Evolutionary conservation across 2,329 filamentous ascomycete genomes (phyloP).

Genomic region (Leptographium wingfieldii): DNA sequence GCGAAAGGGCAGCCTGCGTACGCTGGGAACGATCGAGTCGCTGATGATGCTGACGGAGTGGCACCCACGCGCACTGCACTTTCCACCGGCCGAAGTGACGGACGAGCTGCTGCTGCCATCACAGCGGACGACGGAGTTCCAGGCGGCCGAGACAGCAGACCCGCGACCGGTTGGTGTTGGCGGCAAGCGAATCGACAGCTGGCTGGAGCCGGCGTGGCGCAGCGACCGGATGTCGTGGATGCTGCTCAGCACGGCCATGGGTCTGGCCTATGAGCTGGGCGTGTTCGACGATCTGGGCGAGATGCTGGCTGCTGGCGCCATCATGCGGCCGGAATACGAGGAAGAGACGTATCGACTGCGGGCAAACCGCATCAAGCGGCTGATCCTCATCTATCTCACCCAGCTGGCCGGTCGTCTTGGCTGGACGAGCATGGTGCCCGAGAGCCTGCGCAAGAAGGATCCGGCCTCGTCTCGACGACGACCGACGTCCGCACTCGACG

Average conservation of each 20-base stretch:
- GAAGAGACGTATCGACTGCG: slow-evolving; percentile 67
- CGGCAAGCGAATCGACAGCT: slow-evolving; percentile 79
- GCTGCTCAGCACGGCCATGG: slow-evolving; percentile 82
- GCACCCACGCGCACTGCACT: slow-evolving; percentile 90
- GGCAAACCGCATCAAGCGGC: slow-evolving; percentile 67
- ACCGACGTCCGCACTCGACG: slow-evolving; percentile 28
- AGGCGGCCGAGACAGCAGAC: slow-evolving; percentile 17
- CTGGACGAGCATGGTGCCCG: slow-evolving; percentile 86
- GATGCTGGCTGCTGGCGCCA: slow-evolving; percentile 43
- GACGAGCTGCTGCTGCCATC: slow-evolving; percentile 54
- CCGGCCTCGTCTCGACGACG: slow-evolving; percentile 40
- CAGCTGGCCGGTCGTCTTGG: slow-evolving; percentile 88
- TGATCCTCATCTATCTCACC: slow-evolving; percentile 82
- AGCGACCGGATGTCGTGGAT: slow-evolving; percentile 97
- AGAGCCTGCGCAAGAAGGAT: slow-evolving; percentile 45
- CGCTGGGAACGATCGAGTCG: slow-evolving; percentile 87
- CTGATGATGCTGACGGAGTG: slow-evolving; percentile 91
- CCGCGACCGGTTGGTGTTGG: slow-evolving; percentile 49
- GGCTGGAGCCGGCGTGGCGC: slow-evolving; percentile 92
- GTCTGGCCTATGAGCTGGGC: slow-evolving; percentile 82
- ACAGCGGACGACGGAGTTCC: not conserved
- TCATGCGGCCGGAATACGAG: slow-evolving; percentile 53
- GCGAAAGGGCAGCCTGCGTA: slow-evolving; percentile 68
- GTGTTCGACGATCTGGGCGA: slow-evolving; percentile 88
- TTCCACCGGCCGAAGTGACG: slow-evolving; percentile 68